phyloP scores from a whole-genome alignment of 1,284 basidiomycete genomes.

The Rhodotorula sp. region DNA sequence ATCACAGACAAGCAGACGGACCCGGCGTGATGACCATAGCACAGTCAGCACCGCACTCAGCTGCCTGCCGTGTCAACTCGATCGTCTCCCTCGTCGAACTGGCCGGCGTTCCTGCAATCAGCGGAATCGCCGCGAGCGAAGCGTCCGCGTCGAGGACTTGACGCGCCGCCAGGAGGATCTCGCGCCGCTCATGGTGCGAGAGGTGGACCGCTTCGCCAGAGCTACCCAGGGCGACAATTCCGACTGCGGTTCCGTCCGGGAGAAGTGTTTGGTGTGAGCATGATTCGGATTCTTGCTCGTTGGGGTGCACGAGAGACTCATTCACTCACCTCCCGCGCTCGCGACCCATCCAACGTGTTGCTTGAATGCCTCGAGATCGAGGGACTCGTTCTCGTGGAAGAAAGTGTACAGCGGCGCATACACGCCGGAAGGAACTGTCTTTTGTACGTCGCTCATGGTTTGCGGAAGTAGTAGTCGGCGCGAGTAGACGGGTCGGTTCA shows the following conservation, averaged over 20 bases:
- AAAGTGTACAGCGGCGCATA: slow-evolving; percentile 36
- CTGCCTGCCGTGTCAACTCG: slow-evolving; percentile 71
- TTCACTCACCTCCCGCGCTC: slow-evolving; percentile 15
- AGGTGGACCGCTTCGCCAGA: slow-evolving; percentile 64
- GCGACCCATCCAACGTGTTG: slow-evolving; percentile 32
- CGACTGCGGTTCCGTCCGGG: slow-evolving; percentile 11
- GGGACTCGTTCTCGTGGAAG: slow-evolving; percentile 13
- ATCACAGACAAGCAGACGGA: background rate
- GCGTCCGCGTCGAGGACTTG: slow-evolving; percentile 68
- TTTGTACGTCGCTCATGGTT: no score
- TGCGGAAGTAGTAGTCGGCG: no score
- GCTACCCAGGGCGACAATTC: slow-evolving; percentile 25
- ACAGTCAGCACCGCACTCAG: slow-evolving; percentile 73
- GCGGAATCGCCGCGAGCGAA: slow-evolving; percentile 62
- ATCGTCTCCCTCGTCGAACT: slow-evolving; percentile 75
- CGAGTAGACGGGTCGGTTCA: no score
- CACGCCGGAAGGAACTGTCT: slow-evolving; percentile 19
- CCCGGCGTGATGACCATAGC: slow-evolving; percentile 59
- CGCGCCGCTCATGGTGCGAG: slow-evolving; percentile 64
- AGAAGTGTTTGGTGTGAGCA: no score
- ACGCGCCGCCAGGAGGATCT: slow-evolving; percentile 64
- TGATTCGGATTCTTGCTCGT: no score
- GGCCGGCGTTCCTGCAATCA: slow-evolving; percentile 82
- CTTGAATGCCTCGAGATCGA: slow-evolving; percentile 32
- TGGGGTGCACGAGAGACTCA: no score